A percentile compares a stretch with the other conserved stretches of the same genome.
Conservation (phyloP, 1,139 yeast species). For the Eremothecium cymbalariae region DNA sequence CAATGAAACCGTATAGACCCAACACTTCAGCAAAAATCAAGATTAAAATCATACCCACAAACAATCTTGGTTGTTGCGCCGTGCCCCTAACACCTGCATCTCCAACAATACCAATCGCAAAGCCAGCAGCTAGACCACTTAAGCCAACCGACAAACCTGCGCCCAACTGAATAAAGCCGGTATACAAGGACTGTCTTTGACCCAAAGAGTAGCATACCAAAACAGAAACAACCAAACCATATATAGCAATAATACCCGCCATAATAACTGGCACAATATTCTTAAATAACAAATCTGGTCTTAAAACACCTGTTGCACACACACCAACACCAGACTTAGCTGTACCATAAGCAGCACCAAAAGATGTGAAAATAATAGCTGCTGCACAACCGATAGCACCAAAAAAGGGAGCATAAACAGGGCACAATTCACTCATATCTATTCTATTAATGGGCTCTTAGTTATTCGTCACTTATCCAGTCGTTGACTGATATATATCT, state of each 20-base stretch:
- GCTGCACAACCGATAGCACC: conserved; percentile 99
- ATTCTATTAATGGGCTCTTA: too few relatives aligned
- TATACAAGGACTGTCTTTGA: conserved; percentile 87
- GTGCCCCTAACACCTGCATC: conserved; percentile 98
- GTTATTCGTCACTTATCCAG: too few relatives aligned
- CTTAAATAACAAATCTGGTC: conserved; percentile 91
- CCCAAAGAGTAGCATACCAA: conserved; percentile 84
- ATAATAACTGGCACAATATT: conserved; percentile 93
- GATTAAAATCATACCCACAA: conserved; percentile 94
- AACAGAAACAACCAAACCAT: conserved; percentile 95
- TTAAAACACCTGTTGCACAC: conserved; percentile 94
- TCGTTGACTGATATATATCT: too few relatives aligned
- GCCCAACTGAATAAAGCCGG: conserved; percentile 97
- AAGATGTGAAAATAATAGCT: conserved; percentile 95
- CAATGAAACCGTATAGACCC: conserved; percentile 96
- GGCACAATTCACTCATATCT: conserved; percentile 32
- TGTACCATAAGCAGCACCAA: conserved; percentile 99
- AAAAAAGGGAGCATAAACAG: conserved; percentile 62
- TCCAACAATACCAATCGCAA: conserved; percentile 97
- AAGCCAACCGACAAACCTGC: conserved; percentile 97
- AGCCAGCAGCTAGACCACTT: conserved; percentile 96
- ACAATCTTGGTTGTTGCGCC: conserved; percentile 92
- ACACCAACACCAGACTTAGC: conserved; percentile 99
- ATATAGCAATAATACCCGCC: conserved; percentile 99
- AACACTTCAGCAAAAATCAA: conserved; percentile 98